Percentiles rank a stretch among this genome's conserved stretches.
Conservation (phyloP, 2,329 filamentous ascomycete species). For the Botryotinia globosa region DNA sequence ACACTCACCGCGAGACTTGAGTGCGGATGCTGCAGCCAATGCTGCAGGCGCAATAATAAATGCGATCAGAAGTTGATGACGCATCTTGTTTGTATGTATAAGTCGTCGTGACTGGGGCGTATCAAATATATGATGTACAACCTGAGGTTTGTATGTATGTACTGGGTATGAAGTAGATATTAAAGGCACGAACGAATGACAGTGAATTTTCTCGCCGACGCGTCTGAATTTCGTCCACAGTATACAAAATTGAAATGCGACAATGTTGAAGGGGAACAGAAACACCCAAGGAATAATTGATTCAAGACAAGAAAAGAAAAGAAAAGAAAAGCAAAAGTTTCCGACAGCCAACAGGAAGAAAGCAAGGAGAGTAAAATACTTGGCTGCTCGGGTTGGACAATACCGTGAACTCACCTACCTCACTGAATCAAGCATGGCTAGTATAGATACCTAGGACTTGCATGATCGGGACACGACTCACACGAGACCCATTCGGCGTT, state of each 20-base stretch:
- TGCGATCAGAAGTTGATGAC: constrained; percentile 3
- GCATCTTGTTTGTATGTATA: constrained; percentile 9
- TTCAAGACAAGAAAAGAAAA: neutral
- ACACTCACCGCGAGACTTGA: constrained; percentile 24
- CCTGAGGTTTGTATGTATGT: neutral
- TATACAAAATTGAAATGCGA: neutral
- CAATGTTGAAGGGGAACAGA: neutral
- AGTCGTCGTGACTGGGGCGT: neutral
- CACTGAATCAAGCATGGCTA: constrained; percentile 1
- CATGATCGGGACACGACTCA: constrained; percentile 1
- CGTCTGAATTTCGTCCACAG: neutral
- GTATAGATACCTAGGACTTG: neutral
- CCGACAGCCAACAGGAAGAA: neutral
- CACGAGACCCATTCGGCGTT: neutral
- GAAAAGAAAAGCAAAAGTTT: neutral
- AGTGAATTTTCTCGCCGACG: neutral
- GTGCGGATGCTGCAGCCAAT: constrained; percentile 5
- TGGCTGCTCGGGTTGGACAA: constrained; percentile 4
- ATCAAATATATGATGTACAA: constrained; percentile 9
- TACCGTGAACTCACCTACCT: neutral
- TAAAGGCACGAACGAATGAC: neutral
- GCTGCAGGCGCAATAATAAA: constrained; percentile 17
- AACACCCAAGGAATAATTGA: no score
- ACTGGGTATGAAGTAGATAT: neutral
- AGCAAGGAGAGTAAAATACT: constrained; percentile 3